These are phyloP conservation scores for Wickerhamiella hasegawae DNA, from an alignment of 805 yeast species.

Conservation along the genomic window DNA sequence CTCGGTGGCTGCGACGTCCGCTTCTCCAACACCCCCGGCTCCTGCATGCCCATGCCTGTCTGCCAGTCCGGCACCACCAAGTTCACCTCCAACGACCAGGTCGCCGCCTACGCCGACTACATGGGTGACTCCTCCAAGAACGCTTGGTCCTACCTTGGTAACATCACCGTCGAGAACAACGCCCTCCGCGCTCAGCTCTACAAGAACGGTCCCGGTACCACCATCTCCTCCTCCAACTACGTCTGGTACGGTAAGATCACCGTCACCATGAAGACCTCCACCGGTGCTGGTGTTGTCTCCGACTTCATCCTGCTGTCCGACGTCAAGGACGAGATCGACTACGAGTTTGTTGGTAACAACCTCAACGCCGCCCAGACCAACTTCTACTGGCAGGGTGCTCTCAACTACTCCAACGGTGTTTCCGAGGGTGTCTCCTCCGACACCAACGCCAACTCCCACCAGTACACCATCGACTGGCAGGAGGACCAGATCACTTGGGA, in stretches of 20 bases:
- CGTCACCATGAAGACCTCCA: conserved; percentile 57
- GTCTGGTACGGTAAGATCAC: conserved; percentile 80
- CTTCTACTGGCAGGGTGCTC: conserved; percentile 59
- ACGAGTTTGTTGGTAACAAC: conserved; percentile 69
- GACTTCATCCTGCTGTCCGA: conserved; percentile 71
- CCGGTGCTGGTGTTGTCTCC: conserved; percentile 63
- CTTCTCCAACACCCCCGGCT: conserved; percentile 41
- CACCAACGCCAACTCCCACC: conserved; percentile 57
- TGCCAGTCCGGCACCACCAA: conserved; percentile 30
- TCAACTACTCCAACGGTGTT: conserved; percentile 47
- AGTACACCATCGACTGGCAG: conserved; percentile 66
- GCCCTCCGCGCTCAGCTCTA: conserved; percentile 65
- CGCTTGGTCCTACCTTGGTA: conserved; percentile 55
- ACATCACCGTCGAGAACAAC: conserved; percentile 33
- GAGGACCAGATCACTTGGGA: conserved; percentile 58
- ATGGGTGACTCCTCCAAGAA: conserved; percentile 54
- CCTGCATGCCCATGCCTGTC: conserved; percentile 79
- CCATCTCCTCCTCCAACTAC: conserved; percentile 60
- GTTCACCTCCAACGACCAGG: conserved; percentile 21
- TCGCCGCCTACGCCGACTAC: conserved; percentile 27
- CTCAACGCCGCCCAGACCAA: conserved; percentile 56
- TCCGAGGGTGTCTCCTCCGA: conserved; percentile 27
- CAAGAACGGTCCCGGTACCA: conserved; percentile 56
- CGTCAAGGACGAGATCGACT: conserved; percentile 83
- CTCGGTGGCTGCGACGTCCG: conserved; percentile 79